phyloP scores from a whole-genome alignment of 2,329 filamentous ascomycete genomes.

The Acrocalymma vagum region DNA sequence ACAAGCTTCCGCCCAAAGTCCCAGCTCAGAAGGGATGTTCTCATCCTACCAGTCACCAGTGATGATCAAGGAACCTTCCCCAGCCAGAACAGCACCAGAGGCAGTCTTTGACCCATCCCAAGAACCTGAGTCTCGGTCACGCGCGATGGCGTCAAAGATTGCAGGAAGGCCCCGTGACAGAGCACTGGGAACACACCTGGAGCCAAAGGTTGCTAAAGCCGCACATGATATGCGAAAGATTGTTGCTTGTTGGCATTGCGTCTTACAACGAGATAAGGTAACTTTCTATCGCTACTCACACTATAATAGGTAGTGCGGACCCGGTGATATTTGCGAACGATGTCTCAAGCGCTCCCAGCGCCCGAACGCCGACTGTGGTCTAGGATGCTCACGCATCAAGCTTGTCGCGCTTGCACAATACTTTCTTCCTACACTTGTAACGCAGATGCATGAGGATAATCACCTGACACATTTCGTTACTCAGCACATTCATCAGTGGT shows the following conservation, averaged over 20 bases:
- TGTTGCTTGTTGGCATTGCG: constrained; percentile 59
- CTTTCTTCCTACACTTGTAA: constrained; percentile 54
- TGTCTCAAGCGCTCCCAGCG: constrained; percentile 49
- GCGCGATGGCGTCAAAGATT: constrained; percentile 28
- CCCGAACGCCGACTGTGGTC: constrained; percentile 49
- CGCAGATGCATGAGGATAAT: constrained; percentile 53
- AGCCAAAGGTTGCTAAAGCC: constrained; percentile 47
- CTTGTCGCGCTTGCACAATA: constrained; percentile 53
- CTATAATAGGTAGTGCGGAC: too few species aligned
- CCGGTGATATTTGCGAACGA: constrained; percentile 49
- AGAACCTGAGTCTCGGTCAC: constrained; percentile 31
- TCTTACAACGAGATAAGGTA: constrained; percentile 58
- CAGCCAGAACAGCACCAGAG: constrained; percentile 19
- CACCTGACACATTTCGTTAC: constrained; percentile 50
- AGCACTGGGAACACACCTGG: constrained; percentile 48
- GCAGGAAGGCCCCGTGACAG: constrained; percentile 44
- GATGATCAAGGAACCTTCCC: constrained; percentile 28
- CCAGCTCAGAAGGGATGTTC: constrained; percentile 38
- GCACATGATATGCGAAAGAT: constrained; percentile 56
- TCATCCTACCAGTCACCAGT: constrained; percentile 38
- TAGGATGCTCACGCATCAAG: constrained; percentile 57
- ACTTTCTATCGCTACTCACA: too few species aligned
- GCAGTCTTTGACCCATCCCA: constrained; percentile 32
- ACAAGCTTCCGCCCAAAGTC: constrained; percentile 33
- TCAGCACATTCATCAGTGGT: constrained; percentile 48